These are phyloP conservation scores for Centrapalus pauciflorus DNA, from an alignment of 129 eudicot species.

Conservation along the genomic window DNA sequence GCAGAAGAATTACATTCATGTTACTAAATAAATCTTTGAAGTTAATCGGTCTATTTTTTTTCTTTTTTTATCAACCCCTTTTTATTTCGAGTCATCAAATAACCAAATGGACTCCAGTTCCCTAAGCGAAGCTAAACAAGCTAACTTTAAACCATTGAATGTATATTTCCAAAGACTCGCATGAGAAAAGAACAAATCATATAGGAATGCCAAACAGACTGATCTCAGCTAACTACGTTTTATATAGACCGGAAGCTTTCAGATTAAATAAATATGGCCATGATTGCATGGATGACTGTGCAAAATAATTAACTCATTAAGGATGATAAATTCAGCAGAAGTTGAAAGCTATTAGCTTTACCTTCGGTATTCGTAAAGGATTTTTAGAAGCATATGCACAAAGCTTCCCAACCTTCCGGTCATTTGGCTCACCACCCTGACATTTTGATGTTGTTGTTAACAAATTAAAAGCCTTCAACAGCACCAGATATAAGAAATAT, in stretches of 20 bases:
- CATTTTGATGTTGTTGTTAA: conserved; percentile 1
- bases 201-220: no score
- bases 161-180: neutral
- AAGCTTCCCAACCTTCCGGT: conserved; percentile 73
- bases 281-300: neutral
- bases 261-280: neutral
- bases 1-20: neutral
- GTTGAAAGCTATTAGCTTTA: conserved; percentile 5
- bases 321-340: neutral
- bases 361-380: conserved; percentile 84
- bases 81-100: neutral
- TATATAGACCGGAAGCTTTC: no score
- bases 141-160: neutral
- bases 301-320: neutral
- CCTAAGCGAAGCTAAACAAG: neutral
- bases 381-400: conserved; percentile 78
- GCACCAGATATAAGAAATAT: conserved; percentile 3
- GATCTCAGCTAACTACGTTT: no score
- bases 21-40: neutral
- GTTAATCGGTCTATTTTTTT: neutral
- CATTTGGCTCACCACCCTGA: conserved; percentile 80
- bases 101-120: neutral
- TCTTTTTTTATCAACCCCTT: no score
- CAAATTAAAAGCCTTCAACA: neutral
- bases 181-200: neutral